These are phyloP conservation scores for Carpinus fangiana DNA, from an alignment of 306 rosid species.

Conservation along the genomic window DNA sequence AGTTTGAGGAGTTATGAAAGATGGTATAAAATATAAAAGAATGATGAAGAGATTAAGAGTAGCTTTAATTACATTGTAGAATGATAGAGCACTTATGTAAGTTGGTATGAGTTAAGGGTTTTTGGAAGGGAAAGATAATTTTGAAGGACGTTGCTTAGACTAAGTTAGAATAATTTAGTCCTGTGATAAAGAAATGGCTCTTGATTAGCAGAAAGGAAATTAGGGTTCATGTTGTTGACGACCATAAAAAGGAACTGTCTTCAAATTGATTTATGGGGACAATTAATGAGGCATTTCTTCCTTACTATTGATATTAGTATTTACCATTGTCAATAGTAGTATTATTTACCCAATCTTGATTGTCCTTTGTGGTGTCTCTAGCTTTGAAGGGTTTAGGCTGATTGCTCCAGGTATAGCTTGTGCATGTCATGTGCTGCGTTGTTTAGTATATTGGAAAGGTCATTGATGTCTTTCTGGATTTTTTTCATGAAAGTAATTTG, in stretches of 20 bases:
- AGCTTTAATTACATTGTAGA: background rate
- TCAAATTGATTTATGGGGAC: background rate
- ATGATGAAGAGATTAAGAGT: background rate
- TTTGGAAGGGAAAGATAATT: background rate
- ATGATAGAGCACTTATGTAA: background rate
- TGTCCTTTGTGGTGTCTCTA: background rate
- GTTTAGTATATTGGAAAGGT: background rate
- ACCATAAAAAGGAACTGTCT: background rate
- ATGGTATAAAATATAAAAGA: background rate
- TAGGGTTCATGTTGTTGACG: background rate
- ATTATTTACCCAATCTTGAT: background rate
- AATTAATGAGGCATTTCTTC: background rate
- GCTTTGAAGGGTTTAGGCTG: background rate
- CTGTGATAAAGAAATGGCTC: background rate
- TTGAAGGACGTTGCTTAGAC: background rate
- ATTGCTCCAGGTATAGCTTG: background rate
- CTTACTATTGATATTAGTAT: background rate
- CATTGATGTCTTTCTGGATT: background rate
- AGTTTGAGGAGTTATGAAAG: background rate
- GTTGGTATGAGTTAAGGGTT: background rate
- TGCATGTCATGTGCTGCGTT: background rate
- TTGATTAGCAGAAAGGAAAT: background rate
- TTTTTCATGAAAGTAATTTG: background rate
- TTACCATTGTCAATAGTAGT: background rate
- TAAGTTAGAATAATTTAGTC: background rate